Conservation (phyloP, 306 rosid species). For the Astragalus glycyphyllos region DNA sequence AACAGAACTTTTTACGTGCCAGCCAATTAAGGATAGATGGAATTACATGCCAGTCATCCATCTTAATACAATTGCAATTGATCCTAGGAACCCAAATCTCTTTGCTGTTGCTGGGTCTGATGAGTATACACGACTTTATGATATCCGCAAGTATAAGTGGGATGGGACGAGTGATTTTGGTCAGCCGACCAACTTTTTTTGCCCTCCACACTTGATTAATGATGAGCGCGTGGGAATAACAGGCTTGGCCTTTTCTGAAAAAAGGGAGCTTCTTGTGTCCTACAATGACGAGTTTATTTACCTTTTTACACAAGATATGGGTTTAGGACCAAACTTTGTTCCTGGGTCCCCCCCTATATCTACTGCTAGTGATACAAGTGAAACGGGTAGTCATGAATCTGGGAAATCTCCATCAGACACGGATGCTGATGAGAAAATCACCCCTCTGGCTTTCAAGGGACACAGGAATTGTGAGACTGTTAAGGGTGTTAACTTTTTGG, state of each 20-base stretch:
- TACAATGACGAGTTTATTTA: slow-evolving; percentile 80
- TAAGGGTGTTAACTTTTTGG: slow-evolving; percentile 92
- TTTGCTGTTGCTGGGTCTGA: slow-evolving; percentile 87
- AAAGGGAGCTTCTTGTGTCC: slow-evolving; percentile 89
- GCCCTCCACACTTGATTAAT: slow-evolving; percentile 80
- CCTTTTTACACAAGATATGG: slow-evolving; percentile 87
- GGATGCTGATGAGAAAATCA: slow-evolving; percentile 51
- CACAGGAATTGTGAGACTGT: slow-evolving; percentile 82
- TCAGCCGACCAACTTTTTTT: slow-evolving; percentile 68
- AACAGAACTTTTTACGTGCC: slow-evolving; percentile 82
- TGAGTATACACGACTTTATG: slow-evolving; percentile 81
- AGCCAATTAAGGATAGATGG: slow-evolving; percentile 58
- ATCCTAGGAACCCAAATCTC: slow-evolving; percentile 94
- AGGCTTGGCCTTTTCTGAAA: slow-evolving; percentile 95
- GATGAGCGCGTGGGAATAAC: slow-evolving; percentile 76
- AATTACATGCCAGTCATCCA: slow-evolving; percentile 52
- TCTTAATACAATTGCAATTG: slow-evolving; percentile 89
- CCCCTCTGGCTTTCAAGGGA: slow-evolving; percentile 85
- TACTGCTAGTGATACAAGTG: slow-evolving; percentile 63
- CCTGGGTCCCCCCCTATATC: slow-evolving; percentile 59
- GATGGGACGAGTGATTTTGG: slow-evolving; percentile 78
- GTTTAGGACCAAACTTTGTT: slow-evolving; percentile 70
- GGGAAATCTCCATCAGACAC: slow-evolving; percentile 49
- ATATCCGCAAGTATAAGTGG: slow-evolving; percentile 84
- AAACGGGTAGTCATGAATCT: slow-evolving; percentile 46